Percentiles rank a stretch among this genome's conserved stretches.
These are phyloP conservation scores for Poronia punctata DNA, from an alignment of 495 filamentous ascomycete genomes.

Conservation along the genomic window DNA sequence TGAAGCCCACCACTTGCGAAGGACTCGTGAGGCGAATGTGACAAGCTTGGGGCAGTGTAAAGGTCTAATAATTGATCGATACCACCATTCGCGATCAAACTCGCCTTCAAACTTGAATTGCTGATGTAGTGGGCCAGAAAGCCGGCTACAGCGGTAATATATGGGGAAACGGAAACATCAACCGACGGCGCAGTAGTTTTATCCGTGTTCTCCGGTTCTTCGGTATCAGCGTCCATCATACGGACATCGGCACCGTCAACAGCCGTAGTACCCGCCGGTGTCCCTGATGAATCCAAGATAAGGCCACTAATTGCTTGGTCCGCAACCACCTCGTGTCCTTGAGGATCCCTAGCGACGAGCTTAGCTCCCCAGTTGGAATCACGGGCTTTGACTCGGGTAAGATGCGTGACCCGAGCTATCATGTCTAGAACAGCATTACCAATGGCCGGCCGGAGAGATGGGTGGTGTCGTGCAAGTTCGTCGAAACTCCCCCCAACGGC, in stretches of 20 bases:
- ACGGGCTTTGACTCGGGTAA: slow-evolving; percentile 62
- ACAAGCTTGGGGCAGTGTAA: slow-evolving; percentile 67
- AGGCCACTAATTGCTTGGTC: slow-evolving; percentile 25
- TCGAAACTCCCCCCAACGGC: slow-evolving; percentile 80
- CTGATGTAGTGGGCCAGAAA: slow-evolving; percentile 75
- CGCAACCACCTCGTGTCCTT: slow-evolving; percentile 48
- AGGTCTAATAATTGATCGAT: slow-evolving; percentile 81
- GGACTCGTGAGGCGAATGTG: slow-evolving; percentile 64
- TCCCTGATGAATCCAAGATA: slow-evolving; percentile 14
- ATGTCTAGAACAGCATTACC: slow-evolving; percentile 75
- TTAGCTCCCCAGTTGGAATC: slow-evolving; percentile 69
- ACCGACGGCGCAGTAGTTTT: slow-evolving; percentile 4
- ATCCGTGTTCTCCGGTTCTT: slow-evolving; percentile 16
- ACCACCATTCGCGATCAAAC: slow-evolving; percentile 71
- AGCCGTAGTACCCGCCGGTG: slow-evolving; percentile 29
- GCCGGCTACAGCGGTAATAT: slow-evolving; percentile 63
- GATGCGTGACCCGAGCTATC: slow-evolving; percentile 64
- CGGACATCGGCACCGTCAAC: slow-evolving; percentile 45
- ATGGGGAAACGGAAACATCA: slow-evolving; percentile 44
- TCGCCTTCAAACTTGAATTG: slow-evolving; percentile 65
- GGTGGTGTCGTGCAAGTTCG: slow-evolving; percentile 91
- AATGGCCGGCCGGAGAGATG: slow-evolving; percentile 67
- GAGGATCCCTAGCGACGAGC: slow-evolving; percentile 54
- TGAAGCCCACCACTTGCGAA: slow-evolving; percentile 58
- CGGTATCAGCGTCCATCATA: slow-evolving; percentile 45